Evolutionary conservation across 768 basidiomycete species (phyloP).

Genomic region (Amanita pseudoporphyria): DNA sequence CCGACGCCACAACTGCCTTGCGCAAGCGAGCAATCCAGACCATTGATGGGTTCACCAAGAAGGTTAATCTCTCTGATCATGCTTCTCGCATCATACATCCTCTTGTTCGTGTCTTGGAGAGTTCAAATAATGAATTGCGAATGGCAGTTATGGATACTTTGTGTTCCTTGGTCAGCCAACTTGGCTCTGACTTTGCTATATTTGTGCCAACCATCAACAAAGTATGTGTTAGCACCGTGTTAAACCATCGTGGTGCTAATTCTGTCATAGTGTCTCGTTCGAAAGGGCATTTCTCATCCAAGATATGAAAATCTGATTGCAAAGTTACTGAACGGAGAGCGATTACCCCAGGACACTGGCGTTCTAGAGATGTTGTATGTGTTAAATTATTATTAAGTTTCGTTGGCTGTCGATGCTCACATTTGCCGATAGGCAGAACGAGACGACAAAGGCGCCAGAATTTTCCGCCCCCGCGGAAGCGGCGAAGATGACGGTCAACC

Average conservation of each 20-base stretch:
- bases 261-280: conserved; percentile 51
- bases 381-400: not conserved
- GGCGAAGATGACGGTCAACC: conserved; percentile 87
- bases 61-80: conserved; percentile 97
- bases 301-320: conserved; percentile 84
- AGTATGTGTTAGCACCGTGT: conserved; percentile 27
- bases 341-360: conserved; percentile 77
- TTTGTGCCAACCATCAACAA: conserved; percentile 98
- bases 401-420: conserved; percentile 1
- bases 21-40: conserved; percentile 88
- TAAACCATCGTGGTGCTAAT: conserved; percentile 3
- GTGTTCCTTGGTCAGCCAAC: conserved; percentile 84
- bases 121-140: conserved; percentile 67
- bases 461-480: conserved; percentile 81
- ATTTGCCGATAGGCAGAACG: conserved; percentile 31
- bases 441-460: conserved; percentile 55
- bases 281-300: conserved; percentile 68
- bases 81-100: conserved; percentile 97
- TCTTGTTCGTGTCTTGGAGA: conserved; percentile 76
- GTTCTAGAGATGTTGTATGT: conserved; percentile 58
- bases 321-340: conserved; percentile 87
- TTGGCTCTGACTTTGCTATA: conserved; percentile 95
- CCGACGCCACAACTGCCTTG: conserved; percentile 61
- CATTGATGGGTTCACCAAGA: conserved; percentile 79
- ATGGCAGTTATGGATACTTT: conserved; percentile 88